Base-by-base conservation (phyloP, 75 land plant species). In the Picea glauca region DNA sequence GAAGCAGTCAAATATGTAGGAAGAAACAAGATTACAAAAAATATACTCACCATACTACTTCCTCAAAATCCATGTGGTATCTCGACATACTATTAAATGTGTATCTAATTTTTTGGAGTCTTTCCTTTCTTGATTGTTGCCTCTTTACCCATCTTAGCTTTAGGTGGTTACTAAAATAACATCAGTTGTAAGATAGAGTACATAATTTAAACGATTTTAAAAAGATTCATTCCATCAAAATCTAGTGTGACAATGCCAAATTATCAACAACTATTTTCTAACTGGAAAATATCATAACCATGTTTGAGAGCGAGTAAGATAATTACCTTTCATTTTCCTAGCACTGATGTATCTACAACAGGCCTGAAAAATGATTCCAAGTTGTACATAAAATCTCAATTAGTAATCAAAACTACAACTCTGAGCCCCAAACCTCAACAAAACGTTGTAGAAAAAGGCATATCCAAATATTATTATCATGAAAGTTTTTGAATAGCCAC, bases 311-410 rank as follows among this genome's bases (percentile, higher is more conserved):
- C 1, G 59, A 38, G 58, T 43, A 72, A 60, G 46, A 20, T 60
- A 50, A 26, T 82, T 80, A 89, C 94, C 94, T 92, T 92, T 54
- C 87, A 78, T 63, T 90, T 92, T 31, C 59, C 58, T 31, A 88
- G 87, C 21, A 73, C 58, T 13, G 94, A 72, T 61, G 81, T 32
- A 59, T 8, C 79, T 54, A 76, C 76, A 73, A 66, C 86, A 70
- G 96, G 93, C 79, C 89, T 93, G 74, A 93, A 91, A 60, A 91
- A 91, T 56, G 96, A 93, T 32, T 93, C 96, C 60, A 93, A 70
- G 56, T 91, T 93, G 90, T 35, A 81, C 72, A 61, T 15, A 60
- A 79, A 17, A n/a, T 50, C 59, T 30, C n/a, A 31, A 17, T 78
- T 54, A 56, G 33, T 58, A n/a, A 62, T 31, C 1, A 31, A 62